Evolutionary conservation across 495 filamentous ascomycete species (phyloP), one percentile per base, ranked within the genome.

Genomic region (Talaromyces adpressus): DNA sequence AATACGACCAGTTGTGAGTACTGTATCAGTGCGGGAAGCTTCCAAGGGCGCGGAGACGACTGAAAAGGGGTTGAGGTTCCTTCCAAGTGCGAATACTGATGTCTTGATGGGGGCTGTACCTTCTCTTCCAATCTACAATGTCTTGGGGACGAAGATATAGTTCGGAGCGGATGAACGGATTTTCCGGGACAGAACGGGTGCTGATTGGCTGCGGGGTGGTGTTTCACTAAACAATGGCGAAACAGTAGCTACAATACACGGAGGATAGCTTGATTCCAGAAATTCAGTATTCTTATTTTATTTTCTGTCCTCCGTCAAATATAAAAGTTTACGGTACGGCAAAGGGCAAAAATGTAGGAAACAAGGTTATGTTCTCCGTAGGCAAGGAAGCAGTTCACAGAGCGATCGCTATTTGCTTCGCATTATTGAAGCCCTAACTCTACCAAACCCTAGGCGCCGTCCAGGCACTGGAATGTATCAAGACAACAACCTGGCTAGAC

Each of bases 11-110:
- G n/a, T n/a, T n/a, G n/a, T n/a, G n/a, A n/a, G n/a, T n/a, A n/a
- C n/a, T n/a, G n/a, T n/a, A n/a, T n/a, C n/a, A n/a, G n/a, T n/a
- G 77, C 59, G 68, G 72, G 59, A 36, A 68, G 12, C 82, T 81
- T 56, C 64, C 20, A 25, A 75, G 20, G 77, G 82, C 39, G 66
- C 71, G 34, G 70, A 79, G 65, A 68, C 79, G 29, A 64, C 74
- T 60, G 69, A 68, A 53, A 85, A 82, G 68, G 76, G 79, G 63
- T 65, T 66, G 59, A 82, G 79, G 63, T 81, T 84, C 68, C 70
- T 68, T 64, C 76, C 75, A 7, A 68, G 67, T 20, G 34, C 68
- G 56, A 65, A 69, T 60, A 62, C 60, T 20, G 72, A 76, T 30
- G 62, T 67, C 11, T 64, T 76, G 64, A 71, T 75, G 34, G 73